Evolutionary conservation across 1,284 basidiomycete species (phyloP), one percentile per base, ranked within the genome.

Genomic region (Microbotryum saponariae): DNA sequence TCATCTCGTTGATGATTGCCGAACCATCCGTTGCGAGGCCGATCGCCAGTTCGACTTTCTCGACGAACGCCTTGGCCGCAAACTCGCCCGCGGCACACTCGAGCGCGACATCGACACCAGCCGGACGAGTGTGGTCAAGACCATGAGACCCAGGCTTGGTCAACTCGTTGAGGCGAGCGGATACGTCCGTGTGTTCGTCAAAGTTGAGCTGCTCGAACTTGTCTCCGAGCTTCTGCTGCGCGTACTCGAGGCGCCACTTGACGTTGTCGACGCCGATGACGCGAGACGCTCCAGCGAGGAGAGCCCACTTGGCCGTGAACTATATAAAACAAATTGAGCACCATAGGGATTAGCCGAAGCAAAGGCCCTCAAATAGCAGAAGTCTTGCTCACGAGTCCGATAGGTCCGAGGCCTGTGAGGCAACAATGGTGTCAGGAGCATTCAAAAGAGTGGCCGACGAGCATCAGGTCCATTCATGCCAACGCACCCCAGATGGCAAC

Each of bases 1-100:
- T 79, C 79, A 82, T 83, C 74, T 87, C 85, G 69, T 75, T 88
- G 63, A 84, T 77, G 6, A 81, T 86, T 74, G 89, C 87, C 3
- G 82, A 78, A 0, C 83, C 82, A 70, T 89, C 87, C 0, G 86
- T 89, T 76, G 89, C 86, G 45, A 89, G 79, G 80, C 85, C 83
- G 47, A 87, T 75, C 14, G 82, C 72, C 74, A 86, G 85, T 75
- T 87, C 83, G 46, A 84, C 78, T 72, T 85, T 86, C 77, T 88
- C 86, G 6, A 79, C 31, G 56, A 69, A 63, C 5, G 66, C 63
- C 66, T 72, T 71, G 31, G 72, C 63, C 37, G 37, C 37, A 42
- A 62, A 69, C 54, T 70, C 64, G 20, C 59, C 65, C 56, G 56
- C 68, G 72, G 76, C 75, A 69, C 81, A 79, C 67, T 84, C 82